These are phyloP conservation scores for Closterium sp. DNA, from an alignment of 139 green algal genomes.

Conservation along the genomic window DNA sequence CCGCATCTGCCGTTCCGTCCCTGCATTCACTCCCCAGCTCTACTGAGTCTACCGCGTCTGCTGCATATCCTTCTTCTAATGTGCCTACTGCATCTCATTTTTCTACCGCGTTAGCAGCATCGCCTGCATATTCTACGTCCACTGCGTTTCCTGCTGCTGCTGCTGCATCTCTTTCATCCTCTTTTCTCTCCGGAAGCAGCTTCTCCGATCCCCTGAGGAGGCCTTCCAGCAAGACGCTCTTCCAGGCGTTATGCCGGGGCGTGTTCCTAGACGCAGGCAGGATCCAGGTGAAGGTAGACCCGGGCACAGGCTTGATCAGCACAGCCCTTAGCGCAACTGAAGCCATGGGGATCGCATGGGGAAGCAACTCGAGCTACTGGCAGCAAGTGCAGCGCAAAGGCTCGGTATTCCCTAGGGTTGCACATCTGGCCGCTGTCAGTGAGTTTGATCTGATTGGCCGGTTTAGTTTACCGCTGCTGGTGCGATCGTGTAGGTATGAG, in stretches of 20 bases:
- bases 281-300: background rate
- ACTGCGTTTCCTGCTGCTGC: too few relatives aligned
- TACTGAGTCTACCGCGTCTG: background rate
- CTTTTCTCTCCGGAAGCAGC: too few relatives aligned
- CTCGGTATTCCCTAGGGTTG: background rate
- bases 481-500: background rate
- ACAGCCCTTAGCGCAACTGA: background rate
- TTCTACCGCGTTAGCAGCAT: too few relatives aligned
- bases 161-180: too few relatives aligned
- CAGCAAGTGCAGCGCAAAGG: background rate
- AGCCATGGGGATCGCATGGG: background rate
- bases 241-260: background rate
- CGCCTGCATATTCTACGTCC: too few relatives aligned
- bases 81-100: too few relatives aligned
- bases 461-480: background rate
- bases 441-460: background rate
- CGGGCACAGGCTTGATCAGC: background rate
- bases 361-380: background rate
- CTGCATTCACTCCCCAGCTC: background rate
- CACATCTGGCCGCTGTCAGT: background rate
- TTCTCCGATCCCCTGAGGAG: background rate
- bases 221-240: background rate
- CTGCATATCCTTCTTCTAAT: background rate
- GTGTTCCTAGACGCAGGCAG: background rate
- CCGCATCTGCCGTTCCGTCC: background rate